These are phyloP conservation scores for Trichocladium antarcticum DNA, from an alignment of 495 filamentous ascomycete species.

Conservation along the genomic window DNA sequence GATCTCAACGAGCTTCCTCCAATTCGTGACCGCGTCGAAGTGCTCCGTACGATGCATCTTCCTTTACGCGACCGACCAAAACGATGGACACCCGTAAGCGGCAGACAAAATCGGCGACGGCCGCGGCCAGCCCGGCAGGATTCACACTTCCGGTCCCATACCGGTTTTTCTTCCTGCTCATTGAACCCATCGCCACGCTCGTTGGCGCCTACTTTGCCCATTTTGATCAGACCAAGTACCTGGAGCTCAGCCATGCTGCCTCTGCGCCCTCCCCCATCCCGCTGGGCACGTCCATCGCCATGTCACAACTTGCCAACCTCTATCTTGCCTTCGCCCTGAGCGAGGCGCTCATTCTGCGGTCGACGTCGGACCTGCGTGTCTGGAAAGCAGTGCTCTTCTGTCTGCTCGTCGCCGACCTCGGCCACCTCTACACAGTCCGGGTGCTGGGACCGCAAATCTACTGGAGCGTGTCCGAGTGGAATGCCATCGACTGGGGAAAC, in stretches of 20 bases:
- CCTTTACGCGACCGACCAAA: background rate
- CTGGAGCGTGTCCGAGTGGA: slow-evolving; percentile 48
- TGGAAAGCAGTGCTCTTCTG: slow-evolving; percentile 52
- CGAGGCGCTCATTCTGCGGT: slow-evolving; percentile 56
- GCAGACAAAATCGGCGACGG: background rate
- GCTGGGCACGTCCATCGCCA: slow-evolving; percentile 41
- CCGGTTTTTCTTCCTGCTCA: slow-evolving; percentile 51
- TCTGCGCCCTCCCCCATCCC: slow-evolving; percentile 33
- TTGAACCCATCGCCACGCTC: slow-evolving; percentile 56
- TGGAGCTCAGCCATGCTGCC: slow-evolving; percentile 44
- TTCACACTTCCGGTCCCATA: slow-evolving; percentile 40
- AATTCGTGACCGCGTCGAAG: no score
- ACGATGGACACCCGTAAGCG: slow-evolving; percentile 8
- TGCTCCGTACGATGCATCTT: background rate
- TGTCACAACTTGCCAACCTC: slow-evolving; percentile 53
- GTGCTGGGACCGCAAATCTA: slow-evolving; percentile 43
- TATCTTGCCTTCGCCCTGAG: slow-evolving; percentile 58
- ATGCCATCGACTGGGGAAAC: slow-evolving; percentile 55
- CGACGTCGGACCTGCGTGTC: slow-evolving; percentile 48
- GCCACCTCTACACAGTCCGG: slow-evolving; percentile 50
- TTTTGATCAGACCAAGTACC: slow-evolving; percentile 45
- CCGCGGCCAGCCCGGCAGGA: slow-evolving; percentile 6
- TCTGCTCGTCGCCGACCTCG: slow-evolving; percentile 54
- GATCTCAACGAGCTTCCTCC: background rate
- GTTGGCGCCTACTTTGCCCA: slow-evolving; percentile 53